Evolutionary conservation across 2,329 filamentous ascomycete species (phyloP).

Genomic region (Colletotrichum magnum): DNA sequence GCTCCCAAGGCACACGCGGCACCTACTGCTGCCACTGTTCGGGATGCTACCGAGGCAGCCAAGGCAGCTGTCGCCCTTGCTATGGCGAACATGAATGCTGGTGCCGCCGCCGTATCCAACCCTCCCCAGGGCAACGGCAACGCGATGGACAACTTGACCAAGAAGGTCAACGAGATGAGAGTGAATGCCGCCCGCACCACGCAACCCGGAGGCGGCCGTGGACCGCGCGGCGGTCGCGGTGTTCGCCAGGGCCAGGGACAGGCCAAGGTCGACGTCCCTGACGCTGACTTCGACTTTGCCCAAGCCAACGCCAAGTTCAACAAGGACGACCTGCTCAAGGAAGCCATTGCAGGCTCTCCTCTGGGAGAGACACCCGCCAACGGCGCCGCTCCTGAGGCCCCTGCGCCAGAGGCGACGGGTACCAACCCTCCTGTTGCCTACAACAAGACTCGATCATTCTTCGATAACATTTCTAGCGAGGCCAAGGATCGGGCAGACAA

Average conservation of each 20-base stretch:
- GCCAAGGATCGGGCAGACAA: constrained; percentile 88
- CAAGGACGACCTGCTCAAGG: constrained; percentile 78
- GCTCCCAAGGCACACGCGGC: constrained; percentile 45
- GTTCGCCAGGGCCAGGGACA: constrained; percentile 53
- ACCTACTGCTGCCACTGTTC: constrained; percentile 58
- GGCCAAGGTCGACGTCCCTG: constrained; percentile 87
- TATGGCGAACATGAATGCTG: constrained; percentile 77
- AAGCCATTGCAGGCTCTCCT: constrained; percentile 87
- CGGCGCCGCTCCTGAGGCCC: constrained; percentile 53
- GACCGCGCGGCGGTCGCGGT: constrained; percentile 58
- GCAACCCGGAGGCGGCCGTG: constrained; percentile 57
- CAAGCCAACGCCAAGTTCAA: constrained; percentile 64
- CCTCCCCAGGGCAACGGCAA: constrained; percentile 53
- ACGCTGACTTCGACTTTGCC: constrained; percentile 93
- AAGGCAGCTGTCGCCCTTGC: constrained; percentile 84
- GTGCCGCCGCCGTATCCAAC: constrained; percentile 46
- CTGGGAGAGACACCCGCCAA: constrained; percentile 63
- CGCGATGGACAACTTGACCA: constrained; percentile 78
- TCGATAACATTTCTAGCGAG: constrained; percentile 98
- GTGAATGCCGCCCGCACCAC: constrained; percentile 66
- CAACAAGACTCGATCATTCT: constrained; percentile 92
- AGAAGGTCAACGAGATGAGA: constrained; percentile 84
- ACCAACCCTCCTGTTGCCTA: constrained; percentile 69
- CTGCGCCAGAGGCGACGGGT: constrained; percentile 45
- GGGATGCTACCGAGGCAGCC: constrained; percentile 81